Conservation (phyloP, 257 asterid species). For the Solanum raphanifolium region DNA sequence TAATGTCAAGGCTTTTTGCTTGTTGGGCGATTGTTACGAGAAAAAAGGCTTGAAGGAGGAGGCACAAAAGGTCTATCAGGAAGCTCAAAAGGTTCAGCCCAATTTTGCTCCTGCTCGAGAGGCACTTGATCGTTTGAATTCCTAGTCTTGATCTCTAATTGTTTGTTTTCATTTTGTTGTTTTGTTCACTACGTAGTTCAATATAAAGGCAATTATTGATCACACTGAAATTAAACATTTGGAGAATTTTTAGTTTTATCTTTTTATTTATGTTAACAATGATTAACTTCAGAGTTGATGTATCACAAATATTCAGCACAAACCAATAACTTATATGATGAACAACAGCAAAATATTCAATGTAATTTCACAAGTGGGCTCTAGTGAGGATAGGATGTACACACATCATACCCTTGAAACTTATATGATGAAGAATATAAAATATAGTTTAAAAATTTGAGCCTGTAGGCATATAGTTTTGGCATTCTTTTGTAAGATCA, state of each 20-base stretch:
- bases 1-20: constrained; percentile 31
- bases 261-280: background rate
- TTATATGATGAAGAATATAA: background rate
- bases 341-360: background rate
- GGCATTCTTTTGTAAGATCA: background rate
- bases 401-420: background rate
- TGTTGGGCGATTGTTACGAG: constrained; percentile 59
- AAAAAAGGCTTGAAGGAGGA: constrained; percentile 40
- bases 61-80: constrained; percentile 38
- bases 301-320: background rate
- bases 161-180: background rate
- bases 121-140: constrained; percentile 34
- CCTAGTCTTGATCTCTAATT: background rate
- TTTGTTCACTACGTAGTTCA: background rate
- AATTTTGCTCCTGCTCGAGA: constrained; percentile 17
- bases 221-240: background rate
- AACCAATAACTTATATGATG: background rate
- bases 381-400: background rate
- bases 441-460: background rate
- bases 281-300: background rate
- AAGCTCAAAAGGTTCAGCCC: constrained; percentile 36
- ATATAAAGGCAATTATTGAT: background rate
- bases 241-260: background rate
- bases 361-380: background rate
- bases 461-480: background rate